Percentiles rank a stretch among this genome's conserved stretches.
phyloP scores from a whole-genome alignment of 805 yeast genomes.

The Lipomyces sp. region DNA sequence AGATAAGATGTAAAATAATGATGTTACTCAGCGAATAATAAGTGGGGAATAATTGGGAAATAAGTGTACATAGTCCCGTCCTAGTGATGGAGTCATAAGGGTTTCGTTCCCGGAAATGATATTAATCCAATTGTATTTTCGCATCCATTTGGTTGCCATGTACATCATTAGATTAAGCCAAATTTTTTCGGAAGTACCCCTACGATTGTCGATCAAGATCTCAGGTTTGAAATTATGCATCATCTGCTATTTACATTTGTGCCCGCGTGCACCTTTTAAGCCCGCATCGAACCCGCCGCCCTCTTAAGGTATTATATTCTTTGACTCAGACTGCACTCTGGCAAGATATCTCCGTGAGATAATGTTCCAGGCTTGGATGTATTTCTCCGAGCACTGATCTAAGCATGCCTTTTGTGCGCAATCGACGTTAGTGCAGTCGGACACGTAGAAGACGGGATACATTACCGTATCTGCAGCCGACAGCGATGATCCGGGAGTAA shows the following conservation, averaged over 20 bases:
- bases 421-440: slow-evolving; percentile 17
- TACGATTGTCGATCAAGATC: background rate
- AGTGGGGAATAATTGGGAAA: too few relatives aligned
- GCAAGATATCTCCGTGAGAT: slow-evolving; percentile 76
- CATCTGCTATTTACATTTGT: background rate
- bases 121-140: background rate
- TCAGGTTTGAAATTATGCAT: background rate
- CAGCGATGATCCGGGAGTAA: slow-evolving; percentile 59
- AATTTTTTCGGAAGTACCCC: background rate
- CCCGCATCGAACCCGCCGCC: too few relatives aligned
- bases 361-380: slow-evolving; percentile 89
- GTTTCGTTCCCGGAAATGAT: background rate
- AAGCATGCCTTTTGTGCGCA: slow-evolving; percentile 55
- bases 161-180: background rate
- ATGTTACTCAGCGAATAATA: too few relatives aligned
- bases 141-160: background rate
- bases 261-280: background rate
- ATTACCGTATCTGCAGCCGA: slow-evolving; percentile 55
- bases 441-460: background rate
- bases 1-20: too few relatives aligned
- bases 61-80: too few relatives aligned
- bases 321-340: slow-evolving; percentile 59
- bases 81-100: background rate
- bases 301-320: background rate
- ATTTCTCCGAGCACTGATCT: slow-evolving; percentile 79